Conservation (phyloP, 2,329 filamentous ascomycete species). For the Aspergillus phoenicis region DNA sequence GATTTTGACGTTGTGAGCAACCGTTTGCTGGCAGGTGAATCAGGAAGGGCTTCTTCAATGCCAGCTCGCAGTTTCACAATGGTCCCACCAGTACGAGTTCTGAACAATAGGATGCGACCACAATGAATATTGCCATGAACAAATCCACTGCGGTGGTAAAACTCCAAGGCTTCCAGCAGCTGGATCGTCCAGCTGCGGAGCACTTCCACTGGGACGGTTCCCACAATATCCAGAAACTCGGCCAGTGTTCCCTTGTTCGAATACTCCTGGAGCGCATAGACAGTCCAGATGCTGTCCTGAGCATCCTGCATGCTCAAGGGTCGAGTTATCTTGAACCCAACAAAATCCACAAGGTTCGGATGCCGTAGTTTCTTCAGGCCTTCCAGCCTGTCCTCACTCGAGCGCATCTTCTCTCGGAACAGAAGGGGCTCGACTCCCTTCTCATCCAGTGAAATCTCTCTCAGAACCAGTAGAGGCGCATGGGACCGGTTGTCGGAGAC, state of each 20-base stretch:
- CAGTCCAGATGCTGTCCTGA: constrained; percentile 61
- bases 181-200: constrained; percentile 90
- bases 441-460: constrained; percentile 65
- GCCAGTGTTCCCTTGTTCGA: constrained; percentile 81
- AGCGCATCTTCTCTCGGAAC: constrained; percentile 75
- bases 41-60: constrained; percentile 54
- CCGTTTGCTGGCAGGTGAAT: constrained; percentile 47
- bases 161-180: constrained; percentile 83
- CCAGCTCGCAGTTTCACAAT: constrained; percentile 58
- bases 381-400: constrained; percentile 75
- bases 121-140: constrained; percentile 82
- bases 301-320: constrained; percentile 44
- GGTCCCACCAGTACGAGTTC: constrained; percentile 68
- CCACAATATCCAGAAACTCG: constrained; percentile 78
- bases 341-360: constrained; percentile 73
- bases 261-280: constrained; percentile 74
- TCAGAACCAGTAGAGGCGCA: constrained; percentile 69
- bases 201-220: constrained; percentile 70
- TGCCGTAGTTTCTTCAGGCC: constrained; percentile 74
- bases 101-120: constrained; percentile 76
- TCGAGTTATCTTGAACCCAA: constrained; percentile 79
- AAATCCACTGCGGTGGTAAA: constrained; percentile 80
- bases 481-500: constrained; percentile 57
- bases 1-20: constrained; percentile 65
- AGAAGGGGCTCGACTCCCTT: constrained; percentile 61